Evolutionary conservation across 139 green algal species (phyloP).

Genomic region (Chlamydomonas incerta): DNA sequence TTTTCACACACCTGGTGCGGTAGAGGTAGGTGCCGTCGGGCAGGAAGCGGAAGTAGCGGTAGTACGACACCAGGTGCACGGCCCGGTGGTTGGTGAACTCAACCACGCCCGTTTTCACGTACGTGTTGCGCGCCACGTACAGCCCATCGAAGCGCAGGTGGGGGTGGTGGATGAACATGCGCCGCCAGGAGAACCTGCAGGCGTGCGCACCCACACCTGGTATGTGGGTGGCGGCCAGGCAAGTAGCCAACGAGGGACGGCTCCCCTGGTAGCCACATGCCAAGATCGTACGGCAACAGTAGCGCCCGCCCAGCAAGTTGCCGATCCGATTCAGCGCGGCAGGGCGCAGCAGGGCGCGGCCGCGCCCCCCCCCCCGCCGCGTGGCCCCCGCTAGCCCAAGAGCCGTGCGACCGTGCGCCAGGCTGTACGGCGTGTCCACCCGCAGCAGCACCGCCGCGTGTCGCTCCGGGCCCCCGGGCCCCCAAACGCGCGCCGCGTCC

Average conservation of each 20-base stretch:
- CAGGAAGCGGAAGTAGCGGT: constrained; percentile 73
- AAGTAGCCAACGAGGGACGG: too few species aligned
- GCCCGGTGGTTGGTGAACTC: constrained; percentile 62
- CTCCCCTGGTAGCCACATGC: too few species aligned
- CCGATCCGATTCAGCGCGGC: too few species aligned
- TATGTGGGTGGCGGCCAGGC: too few species aligned
- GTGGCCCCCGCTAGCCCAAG: too few species aligned
- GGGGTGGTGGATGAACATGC: constrained; percentile 80
- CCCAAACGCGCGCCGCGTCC: not conserved
- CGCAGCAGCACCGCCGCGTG: not conserved
- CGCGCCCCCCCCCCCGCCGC: too few species aligned
- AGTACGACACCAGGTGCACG: constrained; percentile 71
- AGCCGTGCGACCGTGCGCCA: too few species aligned
- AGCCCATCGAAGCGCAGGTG: constrained; percentile 86
- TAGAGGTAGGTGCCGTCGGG: constrained; percentile 84
- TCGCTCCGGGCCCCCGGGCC: too few species aligned
- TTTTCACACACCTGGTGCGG: constrained; percentile 63
- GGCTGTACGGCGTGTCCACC: not conserved
- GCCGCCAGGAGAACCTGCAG: constrained; percentile 71
- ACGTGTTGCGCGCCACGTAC: constrained; percentile 86
- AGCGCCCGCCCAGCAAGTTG: too few species aligned
- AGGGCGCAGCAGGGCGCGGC: too few species aligned
- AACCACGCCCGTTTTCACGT: constrained; percentile 71
- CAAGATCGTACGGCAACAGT: too few species aligned
- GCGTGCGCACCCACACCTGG: not conserved